These are phyloP conservation scores for Candida tetrigidarum DNA, from an alignment of 1,139 yeast genomes.

Conservation along the genomic window DNA sequence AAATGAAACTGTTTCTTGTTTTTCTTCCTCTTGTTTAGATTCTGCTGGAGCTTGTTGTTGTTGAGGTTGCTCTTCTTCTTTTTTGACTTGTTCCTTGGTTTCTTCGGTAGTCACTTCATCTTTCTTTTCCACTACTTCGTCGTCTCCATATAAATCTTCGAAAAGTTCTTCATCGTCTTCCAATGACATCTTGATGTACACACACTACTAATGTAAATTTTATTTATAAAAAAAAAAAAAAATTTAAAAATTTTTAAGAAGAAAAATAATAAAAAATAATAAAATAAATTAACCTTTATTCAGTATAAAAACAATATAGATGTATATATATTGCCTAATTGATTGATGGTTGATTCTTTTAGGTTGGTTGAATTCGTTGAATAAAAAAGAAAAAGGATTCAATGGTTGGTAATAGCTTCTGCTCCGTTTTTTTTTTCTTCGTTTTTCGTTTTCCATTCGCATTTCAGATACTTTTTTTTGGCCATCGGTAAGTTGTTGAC, in stretches of 20 bases:
- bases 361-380: neutral
- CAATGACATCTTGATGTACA: slow-evolving; percentile 23
- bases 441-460: too few species aligned
- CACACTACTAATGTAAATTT: slow-evolving; percentile 8
- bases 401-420: neutral
- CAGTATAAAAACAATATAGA: slow-evolving; percentile 3
- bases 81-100: slow-evolving; percentile 16
- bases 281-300: slow-evolving; percentile 3
- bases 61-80: too few species aligned
- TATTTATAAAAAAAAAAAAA: slow-evolving; percentile 7
- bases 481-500: too few species aligned
- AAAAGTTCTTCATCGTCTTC: slow-evolving; percentile 89
- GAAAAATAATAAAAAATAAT: slow-evolving; percentile 9
- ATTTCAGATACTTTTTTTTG: too few species aligned
- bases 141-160: slow-evolving; percentile 66
- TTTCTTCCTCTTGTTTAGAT: slow-evolving; percentile 12
- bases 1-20: slow-evolving; percentile 4
- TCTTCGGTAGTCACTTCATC: slow-evolving; percentile 6
- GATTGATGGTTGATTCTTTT: slow-evolving; percentile 1
- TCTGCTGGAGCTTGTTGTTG: slow-evolving; percentile 12
- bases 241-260: too few species aligned
- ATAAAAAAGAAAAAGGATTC: too few species aligned
- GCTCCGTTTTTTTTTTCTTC: too few species aligned
- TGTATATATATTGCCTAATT: slow-evolving; percentile 4
- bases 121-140: slow-evolving; percentile 16